Evolutionary conservation across 257 asterid species (phyloP).

Genomic region (Catharanthus roseus): DNA sequence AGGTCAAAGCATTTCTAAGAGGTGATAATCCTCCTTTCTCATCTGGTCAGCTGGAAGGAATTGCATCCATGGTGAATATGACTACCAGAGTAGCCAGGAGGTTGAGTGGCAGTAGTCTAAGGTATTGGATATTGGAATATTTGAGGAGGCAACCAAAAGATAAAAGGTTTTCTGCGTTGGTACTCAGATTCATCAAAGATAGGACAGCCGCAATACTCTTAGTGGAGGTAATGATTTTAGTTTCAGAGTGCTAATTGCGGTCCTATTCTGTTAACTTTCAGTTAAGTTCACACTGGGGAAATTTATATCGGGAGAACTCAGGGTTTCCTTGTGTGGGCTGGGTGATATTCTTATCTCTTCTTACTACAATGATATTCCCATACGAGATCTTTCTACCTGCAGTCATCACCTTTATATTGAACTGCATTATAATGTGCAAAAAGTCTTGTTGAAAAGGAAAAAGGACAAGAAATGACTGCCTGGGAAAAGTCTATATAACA

Average conservation of each 20-base stretch:
- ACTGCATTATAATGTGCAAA: background rate
- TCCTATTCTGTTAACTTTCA: background rate
- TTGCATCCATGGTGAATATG: slow-evolving; percentile 70
- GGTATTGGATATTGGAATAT: slow-evolving; percentile 88
- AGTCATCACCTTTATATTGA: background rate
- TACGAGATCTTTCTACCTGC: background rate
- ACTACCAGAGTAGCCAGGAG: slow-evolving; percentile 49
- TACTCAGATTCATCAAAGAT: slow-evolving; percentile 86
- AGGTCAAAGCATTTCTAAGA: slow-evolving; percentile 90
- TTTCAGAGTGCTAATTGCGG: background rate
- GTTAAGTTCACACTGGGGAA: background rate
- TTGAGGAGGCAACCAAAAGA: slow-evolving; percentile 73
- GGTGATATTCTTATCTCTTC: background rate
- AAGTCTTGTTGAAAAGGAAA: too few relatives aligned
- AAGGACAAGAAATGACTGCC: background rate
- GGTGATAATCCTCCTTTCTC: slow-evolving; percentile 88
- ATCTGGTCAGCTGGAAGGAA: slow-evolving; percentile 83
- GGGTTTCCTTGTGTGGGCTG: background rate
- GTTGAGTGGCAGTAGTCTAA: slow-evolving; percentile 69
- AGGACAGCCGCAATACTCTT: slow-evolving; percentile 78
- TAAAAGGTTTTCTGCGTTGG: slow-evolving; percentile 60
- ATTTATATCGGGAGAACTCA: background rate
- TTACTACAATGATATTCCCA: background rate
- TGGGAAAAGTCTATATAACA: background rate
- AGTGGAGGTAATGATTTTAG: slow-evolving; percentile 52